Conservation (phyloP, 495 filamentous ascomycete species). For the Podospora conica region DNA sequence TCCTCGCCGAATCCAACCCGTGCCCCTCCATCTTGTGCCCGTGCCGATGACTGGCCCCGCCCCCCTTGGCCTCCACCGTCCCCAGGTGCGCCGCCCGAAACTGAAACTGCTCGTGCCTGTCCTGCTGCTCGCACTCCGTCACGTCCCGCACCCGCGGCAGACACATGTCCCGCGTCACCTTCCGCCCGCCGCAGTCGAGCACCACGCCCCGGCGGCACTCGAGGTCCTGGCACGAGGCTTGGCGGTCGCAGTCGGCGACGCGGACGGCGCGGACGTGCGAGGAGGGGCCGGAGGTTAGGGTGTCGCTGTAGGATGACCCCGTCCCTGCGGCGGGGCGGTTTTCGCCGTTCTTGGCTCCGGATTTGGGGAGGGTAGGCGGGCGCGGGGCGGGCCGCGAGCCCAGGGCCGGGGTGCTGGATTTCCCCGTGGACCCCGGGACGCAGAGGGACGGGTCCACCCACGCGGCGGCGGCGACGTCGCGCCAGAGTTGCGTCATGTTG, state of each 20-base stretch:
- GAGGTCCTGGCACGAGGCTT: neutral
- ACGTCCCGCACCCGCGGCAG: neutral
- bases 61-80: neutral
- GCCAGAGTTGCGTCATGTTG: slow-evolving; percentile 40
- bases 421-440: neutral
- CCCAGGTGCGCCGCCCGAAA: neutral
- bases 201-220: neutral
- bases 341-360: no score
- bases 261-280: neutral
- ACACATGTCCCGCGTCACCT: neutral
- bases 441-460: slow-evolving; percentile 12
- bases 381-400: neutral
- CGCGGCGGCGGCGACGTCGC: slow-evolving; percentile 28
- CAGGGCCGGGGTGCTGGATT: neutral
- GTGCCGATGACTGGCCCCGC: neutral
- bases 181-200: neutral
- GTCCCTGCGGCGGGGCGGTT: no score
- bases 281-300: neutral
- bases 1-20: neutral
- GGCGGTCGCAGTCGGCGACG: neutral
- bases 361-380: neutral
- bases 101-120: neutral
- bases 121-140: neutral
- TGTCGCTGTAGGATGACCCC: neutral
- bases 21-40: neutral